Evolutionary conservation across 148 eudicot genomes (phyloP).

Genomic region (Camellia granthamiana): DNA sequence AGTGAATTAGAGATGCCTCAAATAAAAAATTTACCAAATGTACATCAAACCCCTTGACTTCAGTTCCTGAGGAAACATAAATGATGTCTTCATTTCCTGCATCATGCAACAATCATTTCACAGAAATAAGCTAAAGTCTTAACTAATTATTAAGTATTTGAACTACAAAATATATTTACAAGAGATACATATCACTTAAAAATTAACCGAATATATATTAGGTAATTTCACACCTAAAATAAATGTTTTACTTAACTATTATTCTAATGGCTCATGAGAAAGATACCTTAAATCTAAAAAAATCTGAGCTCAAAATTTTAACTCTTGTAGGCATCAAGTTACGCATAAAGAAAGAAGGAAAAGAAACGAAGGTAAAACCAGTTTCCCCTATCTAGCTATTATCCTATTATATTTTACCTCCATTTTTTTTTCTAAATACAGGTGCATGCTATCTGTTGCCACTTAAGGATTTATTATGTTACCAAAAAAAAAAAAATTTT

Average conservation of each 20-base stretch:
- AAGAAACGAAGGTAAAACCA: background rate
- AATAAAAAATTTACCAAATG: constrained; percentile 52
- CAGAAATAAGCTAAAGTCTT: background rate
- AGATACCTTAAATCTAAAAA: background rate
- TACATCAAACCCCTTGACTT: constrained; percentile 72
- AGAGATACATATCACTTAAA: background rate
- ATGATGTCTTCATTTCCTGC: constrained; percentile 80
- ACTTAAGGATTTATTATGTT: background rate
- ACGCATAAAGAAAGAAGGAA: background rate
- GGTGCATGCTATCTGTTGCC: background rate
- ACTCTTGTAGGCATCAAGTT: background rate
- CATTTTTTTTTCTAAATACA: background rate
- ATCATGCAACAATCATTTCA: constrained; percentile 24
- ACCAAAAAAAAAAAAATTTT: background rate
- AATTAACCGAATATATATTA: background rate
- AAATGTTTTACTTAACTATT: background rate
- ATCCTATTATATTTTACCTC: background rate
- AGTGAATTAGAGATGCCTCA: background rate
- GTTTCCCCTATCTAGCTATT: background rate
- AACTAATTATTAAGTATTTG: background rate
- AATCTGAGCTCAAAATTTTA: background rate
- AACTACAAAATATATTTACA: background rate
- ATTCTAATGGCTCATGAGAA: background rate
- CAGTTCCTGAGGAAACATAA: constrained; percentile 70
- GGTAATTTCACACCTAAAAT: background rate